These are phyloP conservation scores for Uromyces viciae-fabae DNA, from an alignment of 1,284 basidiomycete species.

Conservation along the genomic window DNA sequence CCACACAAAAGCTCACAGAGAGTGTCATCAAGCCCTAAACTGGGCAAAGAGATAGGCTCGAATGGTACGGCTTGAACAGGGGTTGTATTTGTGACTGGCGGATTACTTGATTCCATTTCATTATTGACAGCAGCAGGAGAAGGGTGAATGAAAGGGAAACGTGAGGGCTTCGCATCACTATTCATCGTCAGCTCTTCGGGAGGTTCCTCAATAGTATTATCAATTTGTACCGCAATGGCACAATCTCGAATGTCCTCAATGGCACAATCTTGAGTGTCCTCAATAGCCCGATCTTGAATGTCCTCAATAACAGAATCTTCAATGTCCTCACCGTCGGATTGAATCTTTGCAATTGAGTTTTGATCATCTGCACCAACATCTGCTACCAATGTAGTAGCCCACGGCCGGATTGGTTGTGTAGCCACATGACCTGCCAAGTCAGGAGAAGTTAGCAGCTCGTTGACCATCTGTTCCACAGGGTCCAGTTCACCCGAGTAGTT, in stretches of 20 bases:
- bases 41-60: slow-evolving; percentile 16
- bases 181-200: too few relatives aligned
- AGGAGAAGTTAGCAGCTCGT: slow-evolving; percentile 35
- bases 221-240: not conserved
- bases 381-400: not conserved
- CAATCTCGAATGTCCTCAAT: not conserved
- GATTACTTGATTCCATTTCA: too few relatives aligned
- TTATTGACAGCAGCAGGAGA: not conserved
- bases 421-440: slow-evolving; percentile 33
- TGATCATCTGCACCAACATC: not conserved
- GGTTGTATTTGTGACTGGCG: not conserved
- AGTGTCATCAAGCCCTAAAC: slow-evolving; percentile 34
- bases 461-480: slow-evolving; percentile 41
- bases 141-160: slow-evolving; percentile 31
- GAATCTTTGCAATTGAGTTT: not conserved
- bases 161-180: too few relatives aligned
- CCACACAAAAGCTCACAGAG: slow-evolving; percentile 31
- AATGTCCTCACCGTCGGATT: not conserved
- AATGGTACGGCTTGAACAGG: not conserved
- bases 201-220: not conserved
- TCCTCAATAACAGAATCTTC: not conserved
- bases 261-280: not conserved
- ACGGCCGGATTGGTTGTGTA: not conserved
- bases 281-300: not conserved
- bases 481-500: slow-evolving; percentile 31